Evolutionary conservation across 2,329 filamentous ascomycete genomes (phyloP).

Genomic region (Teratosphaeria pseudoeucalypti): DNA sequence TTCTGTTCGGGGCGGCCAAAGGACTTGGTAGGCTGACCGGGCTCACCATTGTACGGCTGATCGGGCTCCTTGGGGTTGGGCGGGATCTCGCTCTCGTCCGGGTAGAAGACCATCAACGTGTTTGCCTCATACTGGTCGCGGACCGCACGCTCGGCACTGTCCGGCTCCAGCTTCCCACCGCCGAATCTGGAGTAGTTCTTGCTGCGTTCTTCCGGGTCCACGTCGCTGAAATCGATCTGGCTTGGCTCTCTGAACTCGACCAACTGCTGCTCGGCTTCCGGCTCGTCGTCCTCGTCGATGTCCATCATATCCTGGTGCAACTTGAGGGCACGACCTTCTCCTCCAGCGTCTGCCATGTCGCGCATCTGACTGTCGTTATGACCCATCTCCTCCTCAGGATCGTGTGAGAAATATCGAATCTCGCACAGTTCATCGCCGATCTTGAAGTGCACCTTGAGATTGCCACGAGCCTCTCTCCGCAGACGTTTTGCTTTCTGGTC

Average conservation of each 20-base stretch:
- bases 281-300: slow-evolving; percentile 51
- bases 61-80: slow-evolving; percentile 35
- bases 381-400: slow-evolving; percentile 59
- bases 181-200: slow-evolving; percentile 37
- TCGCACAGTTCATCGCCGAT: slow-evolving; percentile 56
- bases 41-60: slow-evolving; percentile 26
- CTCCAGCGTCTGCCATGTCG: slow-evolving; percentile 62
- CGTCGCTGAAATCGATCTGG: slow-evolving; percentile 34
- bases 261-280: slow-evolving; percentile 30
- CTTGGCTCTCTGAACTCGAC: slow-evolving; percentile 3
- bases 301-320: slow-evolving; percentile 54
- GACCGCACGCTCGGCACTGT: slow-evolving; percentile 32
- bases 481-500: slow-evolving; percentile 58
- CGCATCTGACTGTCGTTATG: slow-evolving; percentile 57
- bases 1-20: slow-evolving; percentile 30
- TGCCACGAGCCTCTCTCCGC: slow-evolving; percentile 60
- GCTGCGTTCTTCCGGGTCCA: slow-evolving; percentile 31
- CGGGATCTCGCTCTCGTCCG: slow-evolving; percentile 35
- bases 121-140: slow-evolving; percentile 36
- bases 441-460: slow-evolving; percentile 62
- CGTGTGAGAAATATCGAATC: slow-evolving; percentile 60
- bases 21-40: slow-evolving; percentile 15
- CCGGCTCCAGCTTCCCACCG: slow-evolving; percentile 30
- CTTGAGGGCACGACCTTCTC: slow-evolving; percentile 47
- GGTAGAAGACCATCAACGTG: slow-evolving; percentile 39